Evolutionary conservation across 208 protist species (phyloP), one percentile per base, ranked within the genome.

Genomic region (Zelonia costaricensis): DNA sequence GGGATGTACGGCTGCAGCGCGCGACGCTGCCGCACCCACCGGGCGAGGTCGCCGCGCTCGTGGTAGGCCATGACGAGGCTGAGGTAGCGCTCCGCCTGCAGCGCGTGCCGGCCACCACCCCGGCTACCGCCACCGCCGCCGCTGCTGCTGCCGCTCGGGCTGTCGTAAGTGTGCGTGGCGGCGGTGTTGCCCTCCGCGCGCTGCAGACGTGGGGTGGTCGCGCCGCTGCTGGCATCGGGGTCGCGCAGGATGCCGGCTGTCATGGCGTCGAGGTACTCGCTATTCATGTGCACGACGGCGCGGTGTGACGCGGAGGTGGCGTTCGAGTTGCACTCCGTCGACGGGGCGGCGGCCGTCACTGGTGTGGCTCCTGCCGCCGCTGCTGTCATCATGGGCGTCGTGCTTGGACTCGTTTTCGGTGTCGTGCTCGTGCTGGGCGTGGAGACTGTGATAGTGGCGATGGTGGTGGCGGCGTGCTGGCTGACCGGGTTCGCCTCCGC

Each of bases 41-140:
- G 64, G 4, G 76, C 74, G 18, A 90, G 64, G 56, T 90, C 83
- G 13, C 83, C 83, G 35, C 67, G 65, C 40, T 74, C 71, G 57
- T 86, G 77, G 54, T 84, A 90, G 8, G 58, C 78, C 76, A 86
- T 83, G 6, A 90, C 79, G 27, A 86, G 57, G 13, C 68, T 85
- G 18, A 90, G 54, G 55, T 86, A 90, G 9, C 80, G 76, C 60
- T 83, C 81, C 23, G 74, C 73, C 9, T 61, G 52, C 13, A 48
- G 38, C 30, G 68, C 36, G 10, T 9, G 36, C 15, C 15, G 36
- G 36, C 36, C 9, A 15, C 15, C 10, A 42, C 10, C 36, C 9
- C 10, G 36, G 9, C 10, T 15, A 42, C 10, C 36, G 36, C 36
- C 15, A 42, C 10, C 36, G 36, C 36, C 36, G 36, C 36, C n/a